Evolutionary conservation across 129 eudicot species (phyloP).

Genomic region (Calendula officinalis): DNA sequence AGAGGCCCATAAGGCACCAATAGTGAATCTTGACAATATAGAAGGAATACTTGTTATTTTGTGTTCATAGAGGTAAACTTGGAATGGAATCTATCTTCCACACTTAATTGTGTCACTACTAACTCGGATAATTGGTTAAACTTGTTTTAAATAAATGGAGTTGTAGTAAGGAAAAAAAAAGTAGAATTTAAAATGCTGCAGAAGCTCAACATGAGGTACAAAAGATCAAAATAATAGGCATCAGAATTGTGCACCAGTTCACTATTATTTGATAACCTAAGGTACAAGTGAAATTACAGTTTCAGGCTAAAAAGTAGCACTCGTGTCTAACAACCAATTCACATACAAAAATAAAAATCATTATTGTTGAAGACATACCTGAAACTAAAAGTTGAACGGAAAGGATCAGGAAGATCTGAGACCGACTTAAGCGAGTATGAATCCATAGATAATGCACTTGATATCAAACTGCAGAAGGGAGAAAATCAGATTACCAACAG

Average conservation of each 20-base stretch:
- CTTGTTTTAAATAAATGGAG: not conserved
- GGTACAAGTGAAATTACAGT: conserved; percentile 10
- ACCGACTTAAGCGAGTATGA: conserved; percentile 69
- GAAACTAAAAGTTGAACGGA: conserved; percentile 79
- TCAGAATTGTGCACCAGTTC: conserved; percentile 16
- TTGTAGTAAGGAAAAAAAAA: conserved; percentile 12
- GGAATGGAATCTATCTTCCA: conserved; percentile 14
- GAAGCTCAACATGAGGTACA: conserved; percentile 12
- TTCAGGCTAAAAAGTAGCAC: conserved; percentile 4
- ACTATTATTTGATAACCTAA: conserved; percentile 8
- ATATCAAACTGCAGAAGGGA: conserved; percentile 1
- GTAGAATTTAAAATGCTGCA: not conserved
- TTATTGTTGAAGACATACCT: conserved; percentile 46
- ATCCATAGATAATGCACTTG: conserved; percentile 50
- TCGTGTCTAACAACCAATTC: conserved; percentile 10
- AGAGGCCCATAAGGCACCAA: conserved; percentile 12
- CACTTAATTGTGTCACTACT: conserved; percentile 10
- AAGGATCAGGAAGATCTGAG: conserved; percentile 77
- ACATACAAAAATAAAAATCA: not conserved
- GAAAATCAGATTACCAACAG: conserved; percentile 5
- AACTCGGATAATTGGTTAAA: conserved; percentile 19
- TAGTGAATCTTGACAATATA: conserved; percentile 1
- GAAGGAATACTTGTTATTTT: not conserved
- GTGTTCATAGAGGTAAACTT: conserved; percentile 4
- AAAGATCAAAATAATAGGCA: conserved; percentile 3